Conservation (phyloP, 1,284 basidiomycete species). For the Pyrrhoderma lamaoense region DNA sequence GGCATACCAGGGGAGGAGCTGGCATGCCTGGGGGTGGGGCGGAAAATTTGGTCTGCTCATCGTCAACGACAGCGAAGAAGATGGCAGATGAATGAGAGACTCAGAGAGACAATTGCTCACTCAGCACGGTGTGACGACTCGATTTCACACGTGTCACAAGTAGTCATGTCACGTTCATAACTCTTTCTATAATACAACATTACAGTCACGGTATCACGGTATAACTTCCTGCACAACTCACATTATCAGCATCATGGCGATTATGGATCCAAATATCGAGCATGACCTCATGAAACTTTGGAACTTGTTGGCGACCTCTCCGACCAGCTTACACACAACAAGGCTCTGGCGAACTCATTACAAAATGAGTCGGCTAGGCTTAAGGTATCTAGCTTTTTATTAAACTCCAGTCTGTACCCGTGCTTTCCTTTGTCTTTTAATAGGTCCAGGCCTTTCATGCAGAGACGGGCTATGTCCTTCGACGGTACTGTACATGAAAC, state of each 20-base stretch:
- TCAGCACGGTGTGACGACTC: conserved; percentile 1
- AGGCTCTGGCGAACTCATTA: conserved; percentile 48
- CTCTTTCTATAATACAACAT: not conserved
- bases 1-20: conserved; percentile 58
- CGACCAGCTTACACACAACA: conserved; percentile 80
- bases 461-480: conserved; percentile 86
- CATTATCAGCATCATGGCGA: conserved; percentile 32
- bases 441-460: conserved; percentile 61
- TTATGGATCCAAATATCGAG: conserved; percentile 36
- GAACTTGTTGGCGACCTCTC: conserved; percentile 68
- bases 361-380: conserved; percentile 66
- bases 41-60: conserved; percentile 47
- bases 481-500: conserved; percentile 41
- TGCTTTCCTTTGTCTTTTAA: not conserved
- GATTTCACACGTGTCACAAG: not conserved
- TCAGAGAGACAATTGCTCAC: not conserved
- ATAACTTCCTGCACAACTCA: not conserved
- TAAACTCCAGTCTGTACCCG: too few relatives aligned
- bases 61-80: conserved; percentile 27
- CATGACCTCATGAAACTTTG: conserved; percentile 63
- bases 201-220: not conserved
- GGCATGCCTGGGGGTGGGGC: conserved; percentile 56
- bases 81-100: conserved; percentile 24
- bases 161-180: not conserved
- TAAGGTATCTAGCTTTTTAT: conserved; percentile 46